These are phyloP conservation scores for Metschnikowia koreensis DNA, from an alignment of 805 yeast genomes.

Conservation along the genomic window DNA sequence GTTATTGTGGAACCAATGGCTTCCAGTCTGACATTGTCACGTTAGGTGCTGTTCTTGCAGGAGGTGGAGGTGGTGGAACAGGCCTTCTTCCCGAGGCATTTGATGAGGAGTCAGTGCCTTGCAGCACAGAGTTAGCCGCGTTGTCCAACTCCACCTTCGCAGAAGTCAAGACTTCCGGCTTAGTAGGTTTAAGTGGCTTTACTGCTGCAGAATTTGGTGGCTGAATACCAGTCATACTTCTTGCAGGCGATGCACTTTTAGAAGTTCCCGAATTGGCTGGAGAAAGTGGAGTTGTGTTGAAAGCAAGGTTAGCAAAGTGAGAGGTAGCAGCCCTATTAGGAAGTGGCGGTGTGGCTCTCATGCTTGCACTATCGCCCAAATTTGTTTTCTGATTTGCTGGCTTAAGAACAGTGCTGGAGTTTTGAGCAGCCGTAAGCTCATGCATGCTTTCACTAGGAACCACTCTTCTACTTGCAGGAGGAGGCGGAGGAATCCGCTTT, in stretches of 20 bases:
- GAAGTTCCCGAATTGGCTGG: slow-evolving; percentile 36
- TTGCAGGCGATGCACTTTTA: slow-evolving; percentile 12
- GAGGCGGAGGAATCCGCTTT: slow-evolving; percentile 33
- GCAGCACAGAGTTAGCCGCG: background rate
- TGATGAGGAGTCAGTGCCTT: background rate
- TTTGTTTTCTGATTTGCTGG: background rate
- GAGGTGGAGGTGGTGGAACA: slow-evolving; percentile 19
- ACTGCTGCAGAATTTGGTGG: slow-evolving; percentile 17
- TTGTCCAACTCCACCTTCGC: slow-evolving; percentile 14
- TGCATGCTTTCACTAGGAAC: background rate
- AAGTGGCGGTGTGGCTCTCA: slow-evolving; percentile 9
- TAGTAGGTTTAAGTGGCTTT: slow-evolving; percentile 20
- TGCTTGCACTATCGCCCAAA: slow-evolving; percentile 9
- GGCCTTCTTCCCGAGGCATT: background rate
- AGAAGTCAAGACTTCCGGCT: slow-evolving; percentile 14
- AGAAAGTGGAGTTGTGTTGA: slow-evolving; percentile 37
- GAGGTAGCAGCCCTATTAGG: slow-evolving; percentile 9
- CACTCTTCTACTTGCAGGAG: slow-evolving; percentile 23
- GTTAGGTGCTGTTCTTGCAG: slow-evolving; percentile 5
- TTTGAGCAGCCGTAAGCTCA: slow-evolving; percentile 1
- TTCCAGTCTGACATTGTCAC: slow-evolving; percentile 48
- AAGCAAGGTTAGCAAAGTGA: slow-evolving; percentile 25
- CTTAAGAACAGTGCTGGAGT: background rate
- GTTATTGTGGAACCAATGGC: slow-evolving; percentile 48
- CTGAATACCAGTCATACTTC: slow-evolving; percentile 14